phyloP scores from a whole-genome alignment of 768 basidiomycete genomes.

The Flagelloscypha sp. region DNA sequence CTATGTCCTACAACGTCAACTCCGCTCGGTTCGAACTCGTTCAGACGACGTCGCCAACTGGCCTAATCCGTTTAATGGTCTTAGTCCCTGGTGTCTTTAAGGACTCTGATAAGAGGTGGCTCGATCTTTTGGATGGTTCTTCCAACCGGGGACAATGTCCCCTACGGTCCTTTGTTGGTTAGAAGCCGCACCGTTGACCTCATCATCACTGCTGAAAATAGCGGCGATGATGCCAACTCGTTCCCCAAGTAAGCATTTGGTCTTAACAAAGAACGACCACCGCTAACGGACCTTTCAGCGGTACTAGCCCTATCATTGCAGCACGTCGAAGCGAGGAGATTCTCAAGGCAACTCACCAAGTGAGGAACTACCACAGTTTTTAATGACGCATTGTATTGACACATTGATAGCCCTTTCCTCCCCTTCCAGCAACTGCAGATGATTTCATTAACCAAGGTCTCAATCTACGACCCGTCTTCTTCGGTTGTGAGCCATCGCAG shows the following conservation, averaged over 20 bases:
- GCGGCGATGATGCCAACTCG: conserved; percentile 43
- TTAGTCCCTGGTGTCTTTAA: conserved; percentile 41
- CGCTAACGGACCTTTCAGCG: too few species aligned
- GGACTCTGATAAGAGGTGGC: conserved; percentile 41
- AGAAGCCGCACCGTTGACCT: conserved; percentile 63
- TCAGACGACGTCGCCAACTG: conserved; percentile 59
- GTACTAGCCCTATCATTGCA: too few species aligned
- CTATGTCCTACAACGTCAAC: conserved; percentile 39
- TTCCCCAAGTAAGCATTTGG: conserved; percentile 76
- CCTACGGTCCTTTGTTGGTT: conserved; percentile 63
- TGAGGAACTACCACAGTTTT: conserved; percentile 56
- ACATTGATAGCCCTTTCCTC: conserved; percentile 58
- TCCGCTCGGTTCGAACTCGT: conserved; percentile 40
- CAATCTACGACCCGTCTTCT: conserved; percentile 66
- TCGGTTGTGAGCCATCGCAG: conserved; percentile 58
- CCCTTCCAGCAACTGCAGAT: conserved; percentile 43
- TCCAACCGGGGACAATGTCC: conserved; percentile 65
- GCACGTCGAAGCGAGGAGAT: too few species aligned
- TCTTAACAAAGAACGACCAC: too few species aligned
- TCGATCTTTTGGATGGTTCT: conserved; percentile 65
- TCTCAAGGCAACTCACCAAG: conserved; percentile 2
- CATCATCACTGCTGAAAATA: conserved; percentile 67
- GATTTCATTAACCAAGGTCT: conserved; percentile 54
- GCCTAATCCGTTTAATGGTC: conserved; percentile 54
- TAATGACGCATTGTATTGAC: too few species aligned